Evolutionary conservation across 164 flowering plant species (phyloP).

Genomic region (Stephania yunnanensis): DNA sequence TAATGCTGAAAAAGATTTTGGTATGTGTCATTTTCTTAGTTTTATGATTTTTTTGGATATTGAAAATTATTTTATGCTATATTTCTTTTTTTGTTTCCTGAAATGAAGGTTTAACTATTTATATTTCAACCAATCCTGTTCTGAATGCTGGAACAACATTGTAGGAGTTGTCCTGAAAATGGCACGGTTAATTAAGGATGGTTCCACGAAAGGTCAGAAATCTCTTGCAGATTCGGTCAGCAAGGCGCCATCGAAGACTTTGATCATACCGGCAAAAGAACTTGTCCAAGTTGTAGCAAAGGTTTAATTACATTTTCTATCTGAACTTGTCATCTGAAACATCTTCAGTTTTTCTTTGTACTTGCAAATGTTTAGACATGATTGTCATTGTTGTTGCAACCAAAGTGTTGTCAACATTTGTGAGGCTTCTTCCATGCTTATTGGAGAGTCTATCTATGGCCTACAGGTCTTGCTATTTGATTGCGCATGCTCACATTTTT

Average conservation of each 20-base stretch:
- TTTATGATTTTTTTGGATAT: background rate
- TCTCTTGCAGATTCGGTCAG: conserved; percentile 33
- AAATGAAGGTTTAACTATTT: background rate
- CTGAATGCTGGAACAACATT: conserved; percentile 9
- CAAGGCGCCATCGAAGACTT: conserved; percentile 60
- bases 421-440: background rate
- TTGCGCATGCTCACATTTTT: background rate
- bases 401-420: background rate
- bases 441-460: background rate
- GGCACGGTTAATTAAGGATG: conserved; percentile 74
- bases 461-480: background rate
- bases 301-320: conserved; percentile 35
- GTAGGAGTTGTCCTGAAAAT: conserved; percentile 79
- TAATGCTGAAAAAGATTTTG: conserved; percentile 72
- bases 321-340: background rate
- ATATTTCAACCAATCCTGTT: background rate
- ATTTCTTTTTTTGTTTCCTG: background rate
- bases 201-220: conserved; percentile 46
- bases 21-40: conserved; percentile 34
- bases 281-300: conserved; percentile 88
- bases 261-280: conserved; percentile 75
- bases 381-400: too few relatives aligned
- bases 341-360: too few relatives aligned
- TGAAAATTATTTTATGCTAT: background rate
- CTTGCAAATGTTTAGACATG: background rate